These are phyloP conservation scores for Syzygium syzygioides DNA, from an alignment of 441 rosid genomes.

Conservation along the genomic window DNA sequence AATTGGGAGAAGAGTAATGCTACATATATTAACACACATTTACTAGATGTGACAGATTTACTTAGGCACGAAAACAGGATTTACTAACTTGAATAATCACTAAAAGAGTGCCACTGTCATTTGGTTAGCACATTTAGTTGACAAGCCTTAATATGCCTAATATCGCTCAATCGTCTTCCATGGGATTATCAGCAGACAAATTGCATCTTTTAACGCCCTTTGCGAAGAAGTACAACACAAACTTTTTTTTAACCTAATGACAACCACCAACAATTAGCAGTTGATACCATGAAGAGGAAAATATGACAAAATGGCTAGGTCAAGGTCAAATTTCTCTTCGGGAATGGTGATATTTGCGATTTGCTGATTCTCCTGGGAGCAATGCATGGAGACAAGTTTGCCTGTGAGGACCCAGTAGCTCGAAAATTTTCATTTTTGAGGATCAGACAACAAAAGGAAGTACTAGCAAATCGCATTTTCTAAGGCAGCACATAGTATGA, in stretches of 20 bases:
- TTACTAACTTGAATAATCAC: background rate
- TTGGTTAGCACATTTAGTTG: background rate
- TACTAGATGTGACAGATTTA: background rate
- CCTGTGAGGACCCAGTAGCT: background rate
- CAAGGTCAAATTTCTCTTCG: background rate
- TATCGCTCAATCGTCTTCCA: background rate
- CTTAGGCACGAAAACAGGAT: background rate
- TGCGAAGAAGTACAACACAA: background rate
- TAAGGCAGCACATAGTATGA: background rate
- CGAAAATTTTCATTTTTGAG: background rate
- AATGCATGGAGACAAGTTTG: background rate
- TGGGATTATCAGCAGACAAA: background rate
- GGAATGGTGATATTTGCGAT: background rate
- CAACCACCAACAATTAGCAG: background rate
- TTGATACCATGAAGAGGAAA: background rate
- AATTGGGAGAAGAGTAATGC: background rate
- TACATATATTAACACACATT: background rate
- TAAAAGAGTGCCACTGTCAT: background rate
- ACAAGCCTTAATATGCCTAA: background rate
- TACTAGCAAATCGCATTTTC: background rate
- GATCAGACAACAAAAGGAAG: background rate
- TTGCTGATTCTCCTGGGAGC: background rate
- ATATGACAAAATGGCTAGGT: background rate
- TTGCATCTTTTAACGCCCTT: background rate
- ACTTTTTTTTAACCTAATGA: background rate